phyloP scores from a whole-genome alignment of 2,329 filamentous ascomycete genomes.

The Neospermospora avenae region DNA sequence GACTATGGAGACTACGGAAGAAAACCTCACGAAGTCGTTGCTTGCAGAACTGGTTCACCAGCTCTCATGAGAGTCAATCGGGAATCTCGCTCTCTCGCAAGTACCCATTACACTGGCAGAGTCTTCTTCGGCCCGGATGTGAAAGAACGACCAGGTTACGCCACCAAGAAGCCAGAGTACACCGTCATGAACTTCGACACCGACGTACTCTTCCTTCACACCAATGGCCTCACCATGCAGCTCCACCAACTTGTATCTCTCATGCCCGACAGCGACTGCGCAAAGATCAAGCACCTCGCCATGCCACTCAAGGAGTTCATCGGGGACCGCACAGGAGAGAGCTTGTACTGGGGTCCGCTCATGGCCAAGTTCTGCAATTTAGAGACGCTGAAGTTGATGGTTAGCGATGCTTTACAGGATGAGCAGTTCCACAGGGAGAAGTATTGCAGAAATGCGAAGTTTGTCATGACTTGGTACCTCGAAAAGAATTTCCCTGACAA shows the following conservation, averaged over 20 bases:
- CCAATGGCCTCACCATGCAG: neutral
- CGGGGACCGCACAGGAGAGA: neutral
- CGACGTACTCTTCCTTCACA: conserved; percentile 19
- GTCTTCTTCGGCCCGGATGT: neutral
- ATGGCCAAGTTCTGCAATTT: neutral
- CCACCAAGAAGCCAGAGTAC: neutral
- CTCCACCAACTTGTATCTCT: neutral
- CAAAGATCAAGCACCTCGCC: conserved; percentile 5
- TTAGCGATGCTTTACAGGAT: neutral
- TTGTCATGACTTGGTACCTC: neutral
- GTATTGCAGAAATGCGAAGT: neutral
- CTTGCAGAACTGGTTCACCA: neutral
- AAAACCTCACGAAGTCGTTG: neutral
- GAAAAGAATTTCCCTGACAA: neutral
- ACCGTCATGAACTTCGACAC: conserved; percentile 14
- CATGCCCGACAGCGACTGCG: neutral
- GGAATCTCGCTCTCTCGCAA: conserved; percentile 3
- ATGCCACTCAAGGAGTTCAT: conserved; percentile 10
- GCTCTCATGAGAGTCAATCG: neutral
- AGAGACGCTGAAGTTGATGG: neutral
- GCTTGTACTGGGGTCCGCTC: neutral
- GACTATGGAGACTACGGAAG: neutral
- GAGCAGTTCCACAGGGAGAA: neutral
- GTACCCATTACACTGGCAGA: neutral
- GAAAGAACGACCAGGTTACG: neutral